phyloP scores from a whole-genome alignment of 2,329 filamentous ascomycete species.

The Neoarthrinium moseri region DNA sequence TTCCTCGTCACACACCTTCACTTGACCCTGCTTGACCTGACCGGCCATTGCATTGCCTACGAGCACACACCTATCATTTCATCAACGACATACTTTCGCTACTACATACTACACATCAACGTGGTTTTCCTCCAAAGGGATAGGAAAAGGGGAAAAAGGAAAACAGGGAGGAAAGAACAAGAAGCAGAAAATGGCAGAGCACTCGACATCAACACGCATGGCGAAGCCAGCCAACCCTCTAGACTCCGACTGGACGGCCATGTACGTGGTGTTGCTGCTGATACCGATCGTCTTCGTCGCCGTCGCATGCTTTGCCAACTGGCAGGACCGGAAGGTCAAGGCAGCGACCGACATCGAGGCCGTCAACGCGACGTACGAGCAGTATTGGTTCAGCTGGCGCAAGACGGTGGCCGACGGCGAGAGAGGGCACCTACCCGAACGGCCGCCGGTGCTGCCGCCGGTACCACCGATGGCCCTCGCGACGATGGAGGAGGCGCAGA shows the following conservation, averaged over 20 bases:
- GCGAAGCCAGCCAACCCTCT: not conserved
- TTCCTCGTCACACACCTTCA: too few species aligned
- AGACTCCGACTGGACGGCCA: constrained; percentile 21
- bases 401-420: not conserved
- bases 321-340: constrained; percentile 12
- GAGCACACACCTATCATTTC: too few species aligned
- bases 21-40: too few species aligned
- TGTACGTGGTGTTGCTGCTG: constrained; percentile 21
- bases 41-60: too few species aligned
- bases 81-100: too few species aligned
- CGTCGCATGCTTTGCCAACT: constrained; percentile 15
- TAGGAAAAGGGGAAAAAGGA: too few species aligned
- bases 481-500: not conserved
- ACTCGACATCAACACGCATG: not conserved
- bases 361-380: constrained; percentile 26
- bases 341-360: constrained; percentile 16
- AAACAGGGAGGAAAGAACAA: not conserved
- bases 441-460: not conserved
- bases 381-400: constrained; percentile 20
- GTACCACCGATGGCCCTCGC: not conserved
- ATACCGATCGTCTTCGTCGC: constrained; percentile 21
- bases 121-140: too few species aligned
- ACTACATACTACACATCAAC: too few species aligned
- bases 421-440: not conserved
- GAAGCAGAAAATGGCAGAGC: not conserved